Percentiles rank a stretch among this genome's conserved stretches.
These are phyloP conservation scores for Cladosporium sp. DNA, from an alignment of 2,329 filamentous ascomycete species.

Conservation along the genomic window DNA sequence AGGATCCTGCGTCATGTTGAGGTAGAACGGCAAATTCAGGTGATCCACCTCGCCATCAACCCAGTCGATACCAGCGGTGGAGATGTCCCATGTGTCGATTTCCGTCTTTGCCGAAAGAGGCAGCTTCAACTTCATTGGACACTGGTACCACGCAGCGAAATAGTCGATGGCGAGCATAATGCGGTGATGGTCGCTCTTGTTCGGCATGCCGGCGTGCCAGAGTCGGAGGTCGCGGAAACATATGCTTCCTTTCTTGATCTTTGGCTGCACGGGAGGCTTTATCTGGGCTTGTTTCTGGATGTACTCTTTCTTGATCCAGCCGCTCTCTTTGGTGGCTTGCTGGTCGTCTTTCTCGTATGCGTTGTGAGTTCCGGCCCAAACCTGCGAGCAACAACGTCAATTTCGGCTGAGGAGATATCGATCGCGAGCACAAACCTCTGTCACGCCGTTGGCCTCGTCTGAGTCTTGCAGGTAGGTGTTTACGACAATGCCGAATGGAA, in stretches of 20 bases:
- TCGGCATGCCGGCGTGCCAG: constrained; percentile 51
- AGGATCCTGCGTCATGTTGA: constrained; percentile 19
- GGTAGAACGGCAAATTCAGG: constrained; percentile 25
- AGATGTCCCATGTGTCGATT: constrained; percentile 33
- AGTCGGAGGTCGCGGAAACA: constrained; percentile 46
- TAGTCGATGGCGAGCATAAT: constrained; percentile 43
- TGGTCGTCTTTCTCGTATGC: constrained; percentile 33
- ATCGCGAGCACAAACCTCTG: constrained; percentile 35
- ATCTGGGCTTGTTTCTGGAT: constrained; percentile 31
- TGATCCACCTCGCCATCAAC: constrained; percentile 35
- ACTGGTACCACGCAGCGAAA: constrained; percentile 37
- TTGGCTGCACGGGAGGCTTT: constrained; percentile 36
- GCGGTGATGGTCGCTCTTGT: constrained; percentile 37
- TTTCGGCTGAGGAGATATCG: background rate
- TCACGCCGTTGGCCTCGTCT: constrained; percentile 44
- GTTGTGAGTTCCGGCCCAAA: constrained; percentile 47
- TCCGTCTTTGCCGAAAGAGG: constrained; percentile 28
- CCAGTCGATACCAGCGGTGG: constrained; percentile 33
- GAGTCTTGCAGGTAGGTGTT: constrained; percentile 47
- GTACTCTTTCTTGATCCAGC: constrained; percentile 31
- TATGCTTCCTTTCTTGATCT: constrained; percentile 42
- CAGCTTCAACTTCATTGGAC: constrained; percentile 30
- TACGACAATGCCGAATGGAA: constrained; percentile 45
- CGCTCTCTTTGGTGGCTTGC: constrained; percentile 18
- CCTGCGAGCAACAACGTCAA: background rate